Evolutionary conservation across 2,329 filamentous ascomycete genomes (phyloP).

Genomic region (Boeremia exigua): DNA sequence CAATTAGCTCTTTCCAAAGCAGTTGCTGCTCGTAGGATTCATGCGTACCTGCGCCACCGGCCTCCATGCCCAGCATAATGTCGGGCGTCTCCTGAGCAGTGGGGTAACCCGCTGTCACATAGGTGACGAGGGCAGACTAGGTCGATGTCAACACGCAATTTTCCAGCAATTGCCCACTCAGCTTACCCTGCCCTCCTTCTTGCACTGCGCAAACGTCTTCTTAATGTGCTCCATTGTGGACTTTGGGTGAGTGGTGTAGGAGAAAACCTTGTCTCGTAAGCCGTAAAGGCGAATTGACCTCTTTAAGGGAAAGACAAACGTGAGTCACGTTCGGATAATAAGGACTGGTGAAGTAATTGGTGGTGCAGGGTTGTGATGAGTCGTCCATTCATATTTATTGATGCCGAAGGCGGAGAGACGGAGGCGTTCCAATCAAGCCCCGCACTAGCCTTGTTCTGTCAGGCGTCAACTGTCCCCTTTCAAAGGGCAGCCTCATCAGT

Average conservation of each 20-base stretch:
- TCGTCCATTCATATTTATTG: conserved; percentile 21
- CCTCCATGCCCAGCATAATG: conserved; percentile 87
- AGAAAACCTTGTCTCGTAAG: conserved; percentile 8
- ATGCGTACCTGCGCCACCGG: conserved; percentile 80
- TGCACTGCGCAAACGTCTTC: conserved; percentile 58
- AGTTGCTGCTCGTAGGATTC: conserved; percentile 1
- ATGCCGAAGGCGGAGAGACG: conserved; percentile 25
- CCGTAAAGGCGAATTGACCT: conserved; percentile 16
- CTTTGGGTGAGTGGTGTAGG: not conserved
- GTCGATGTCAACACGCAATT: conserved; percentile 14
- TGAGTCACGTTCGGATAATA: conserved; percentile 15
- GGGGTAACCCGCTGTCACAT: conserved; percentile 94
- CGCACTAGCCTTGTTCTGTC: conserved; percentile 18
- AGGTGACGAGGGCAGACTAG: conserved; percentile 86
- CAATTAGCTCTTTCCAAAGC: conserved; percentile 19
- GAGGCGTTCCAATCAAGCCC: conserved; percentile 19
- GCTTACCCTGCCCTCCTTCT: conserved; percentile 55
- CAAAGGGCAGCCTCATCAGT: not conserved
- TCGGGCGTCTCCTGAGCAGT: conserved; percentile 80
- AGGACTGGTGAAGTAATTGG: conserved; percentile 11
- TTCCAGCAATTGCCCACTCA: not conserved
- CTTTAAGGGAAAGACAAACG: conserved; percentile 10
- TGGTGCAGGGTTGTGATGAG: conserved; percentile 15
- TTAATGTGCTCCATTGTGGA: conserved; percentile 55
- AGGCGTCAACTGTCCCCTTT: conserved; percentile 4